Conservation (phyloP, 495 filamentous ascomycete genomes). For the Cercophora samala region DNA sequence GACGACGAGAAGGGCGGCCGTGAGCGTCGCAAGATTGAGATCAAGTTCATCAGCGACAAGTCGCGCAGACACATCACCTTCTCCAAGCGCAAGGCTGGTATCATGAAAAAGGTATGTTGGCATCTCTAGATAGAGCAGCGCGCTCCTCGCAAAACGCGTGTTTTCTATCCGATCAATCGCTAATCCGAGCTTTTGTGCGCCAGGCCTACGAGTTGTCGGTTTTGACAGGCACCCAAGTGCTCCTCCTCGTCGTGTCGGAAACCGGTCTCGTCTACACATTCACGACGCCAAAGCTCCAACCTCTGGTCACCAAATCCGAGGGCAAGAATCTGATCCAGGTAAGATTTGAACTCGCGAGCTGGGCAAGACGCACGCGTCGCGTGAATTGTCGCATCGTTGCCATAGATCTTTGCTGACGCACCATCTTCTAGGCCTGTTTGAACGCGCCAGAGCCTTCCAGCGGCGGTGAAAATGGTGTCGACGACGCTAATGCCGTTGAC, state of each 20-base stretch:
- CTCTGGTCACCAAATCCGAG: constrained; percentile 96
- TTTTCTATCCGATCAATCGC: constrained; percentile 17
- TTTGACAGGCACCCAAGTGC: constrained; percentile 95
- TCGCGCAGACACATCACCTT: constrained; percentile 99
- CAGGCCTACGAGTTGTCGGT: constrained; percentile 98
- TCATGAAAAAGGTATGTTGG: constrained; percentile 97
- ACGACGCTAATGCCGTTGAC: constrained; percentile 55
- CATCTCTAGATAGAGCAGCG: constrained; percentile 11
- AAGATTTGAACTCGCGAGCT: constrained; percentile 28
- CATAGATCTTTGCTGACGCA: constrained; percentile 11
- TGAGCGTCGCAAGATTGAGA: constrained; percentile 99
- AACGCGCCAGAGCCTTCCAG: constrained; percentile 95
- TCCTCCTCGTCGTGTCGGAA: constrained; percentile 96
- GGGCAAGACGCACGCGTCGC: constrained; percentile 13
- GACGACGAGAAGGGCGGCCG: constrained; percentile 97
- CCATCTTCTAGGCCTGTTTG: constrained; percentile 66
- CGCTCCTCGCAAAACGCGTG: constrained; percentile 10
- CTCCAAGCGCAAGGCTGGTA: constrained; percentile 99
- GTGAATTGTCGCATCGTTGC: not conserved
- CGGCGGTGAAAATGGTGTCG: constrained; percentile 84
- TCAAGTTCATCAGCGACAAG: constrained; percentile 99
- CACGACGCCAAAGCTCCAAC: constrained; percentile 98
- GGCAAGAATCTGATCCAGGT: constrained; percentile 99
- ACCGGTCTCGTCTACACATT: constrained; percentile 99
- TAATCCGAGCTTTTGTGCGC: constrained; percentile 28